A percentile compares a stretch with the other conserved stretches of the same genome.
Conservation (phyloP, 2,329 filamentous ascomycete species). For the Sordariomycetes sp. region DNA sequence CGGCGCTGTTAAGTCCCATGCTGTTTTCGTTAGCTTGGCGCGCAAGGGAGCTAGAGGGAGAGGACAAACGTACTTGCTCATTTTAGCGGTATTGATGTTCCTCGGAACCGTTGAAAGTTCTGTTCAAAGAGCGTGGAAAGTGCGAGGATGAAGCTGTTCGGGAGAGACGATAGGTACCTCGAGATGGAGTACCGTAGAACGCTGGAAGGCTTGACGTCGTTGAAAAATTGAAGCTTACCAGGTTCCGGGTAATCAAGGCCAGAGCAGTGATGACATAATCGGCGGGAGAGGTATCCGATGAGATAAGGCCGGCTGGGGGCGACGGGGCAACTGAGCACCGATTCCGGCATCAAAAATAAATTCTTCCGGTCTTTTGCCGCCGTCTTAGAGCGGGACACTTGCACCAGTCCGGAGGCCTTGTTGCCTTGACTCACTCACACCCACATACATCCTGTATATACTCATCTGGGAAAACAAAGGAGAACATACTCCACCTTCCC, state of each 20-base stretch:
- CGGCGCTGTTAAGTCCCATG: constrained; percentile 25
- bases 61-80: background rate
- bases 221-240: background rate
- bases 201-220: background rate
- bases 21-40: constrained; percentile 1
- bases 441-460: background rate
- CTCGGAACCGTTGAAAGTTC: background rate
- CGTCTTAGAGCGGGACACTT: background rate
- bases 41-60: background rate
- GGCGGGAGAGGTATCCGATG: background rate
- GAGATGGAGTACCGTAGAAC: background rate
- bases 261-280: background rate
- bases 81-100: background rate
- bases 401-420: background rate
- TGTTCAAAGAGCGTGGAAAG: background rate
- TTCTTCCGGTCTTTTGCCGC: background rate
- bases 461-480: background rate
- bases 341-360: background rate
- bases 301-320: background rate
- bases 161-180: background rate
- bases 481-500: background rate
- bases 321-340: background rate
- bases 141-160: background rate
- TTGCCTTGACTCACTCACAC: background rate
- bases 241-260: background rate